A percentile compares a stretch with the other conserved stretches of the same genome.
phyloP scores from a whole-genome alignment of 768 basidiomycete genomes.

The Pisolithus albus region DNA sequence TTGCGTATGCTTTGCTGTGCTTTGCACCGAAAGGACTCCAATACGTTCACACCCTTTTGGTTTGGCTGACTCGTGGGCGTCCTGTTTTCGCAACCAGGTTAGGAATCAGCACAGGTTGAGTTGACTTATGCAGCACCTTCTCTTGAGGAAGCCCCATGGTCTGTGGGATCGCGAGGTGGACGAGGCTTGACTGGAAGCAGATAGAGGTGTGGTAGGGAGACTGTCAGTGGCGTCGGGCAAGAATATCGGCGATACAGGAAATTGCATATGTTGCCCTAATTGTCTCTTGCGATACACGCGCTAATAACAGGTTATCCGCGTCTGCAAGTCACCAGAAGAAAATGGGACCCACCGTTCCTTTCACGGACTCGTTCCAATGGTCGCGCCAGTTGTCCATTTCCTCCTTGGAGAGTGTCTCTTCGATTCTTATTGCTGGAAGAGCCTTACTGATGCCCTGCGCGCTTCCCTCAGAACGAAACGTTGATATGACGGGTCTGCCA shows the following conservation, averaged over 20 bases:
- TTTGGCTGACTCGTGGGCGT: slow-evolving; percentile 3
- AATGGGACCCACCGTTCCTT: slow-evolving; percentile 13
- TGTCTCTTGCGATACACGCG: slow-evolving; percentile 18
- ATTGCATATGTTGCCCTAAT: background rate
- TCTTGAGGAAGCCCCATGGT: slow-evolving; percentile 14
- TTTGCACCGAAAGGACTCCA: slow-evolving; percentile 7
- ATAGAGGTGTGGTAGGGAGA: background rate
- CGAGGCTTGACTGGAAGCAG: slow-evolving; percentile 1
- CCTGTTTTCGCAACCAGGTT: background rate
- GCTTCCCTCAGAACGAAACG: background rate
- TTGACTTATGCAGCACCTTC: slow-evolving; percentile 10
- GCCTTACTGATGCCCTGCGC: slow-evolving; percentile 1
- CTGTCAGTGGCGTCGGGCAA: slow-evolving; percentile 7
- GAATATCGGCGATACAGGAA: slow-evolving; percentile 7
- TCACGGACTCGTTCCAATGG: slow-evolving; percentile 17
- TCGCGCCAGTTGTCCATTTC: slow-evolving; percentile 15
- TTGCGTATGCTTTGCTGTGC: slow-evolving; percentile 15
- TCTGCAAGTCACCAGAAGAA: slow-evolving; percentile 1
- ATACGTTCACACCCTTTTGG: slow-evolving; percentile 1
- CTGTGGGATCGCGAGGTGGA: slow-evolving; percentile 1
- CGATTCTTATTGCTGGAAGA: slow-evolving; percentile 13
- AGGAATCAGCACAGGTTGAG: background rate
- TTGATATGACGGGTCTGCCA: background rate
- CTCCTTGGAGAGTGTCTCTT: slow-evolving; percentile 11
- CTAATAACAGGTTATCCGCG: slow-evolving; percentile 5